Base-by-base conservation (phyloP, 495 filamentous ascomycete genomes). In the Penicillium dipodomyicola region DNA sequence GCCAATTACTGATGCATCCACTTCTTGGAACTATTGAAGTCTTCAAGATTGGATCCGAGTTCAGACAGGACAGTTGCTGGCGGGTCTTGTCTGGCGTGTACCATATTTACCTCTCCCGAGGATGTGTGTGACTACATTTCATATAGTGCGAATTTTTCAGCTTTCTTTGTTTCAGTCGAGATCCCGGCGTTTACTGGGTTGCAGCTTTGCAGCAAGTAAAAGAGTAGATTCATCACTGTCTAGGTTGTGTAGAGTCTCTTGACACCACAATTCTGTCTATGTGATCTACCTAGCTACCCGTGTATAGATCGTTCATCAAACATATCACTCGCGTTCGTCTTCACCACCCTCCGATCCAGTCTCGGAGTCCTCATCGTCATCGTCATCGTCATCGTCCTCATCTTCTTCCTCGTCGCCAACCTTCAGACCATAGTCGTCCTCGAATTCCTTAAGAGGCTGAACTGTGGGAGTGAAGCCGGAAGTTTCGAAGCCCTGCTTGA, bases 371-470 rank as follows among this genome's bases (percentile, higher is more conserved):
- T 67, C 22, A 3, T 84, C 76, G 1, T 83, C 79, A 0, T 81
- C 76, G 1, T 83, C 79, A 0, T 81, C 80, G 0, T 84, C 84
- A 0, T 85, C 84, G 0, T 89, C 83, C 0, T 85, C 84, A 0
- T 85, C 84, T 5, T 87, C 82, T 0, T 82, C 85, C 17, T 88
- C 86, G 2, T 82, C 87, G 3, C 84, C 84, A n/a, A 80, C 85
- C 71, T 88, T 82, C 27, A 97, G 70, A 5, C 93, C 94, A 71
- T 98, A 98, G 69, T 91, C 90, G 63, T 96, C 91, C 67, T 95
- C 84, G 69, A 96, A 97, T 53, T 85, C 82, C 52, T 86, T 84
- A 44, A 97, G 77, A n/a, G 83, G 66, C 63, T 88, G 85, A 25
- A 91, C 78, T 53, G 87, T 77, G 0, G 89, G 87, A 58, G 84